Evolutionary conservation across 176 grass and related monocot genomes (phyloP).

Genomic region (Oryza longistaminata): DNA sequence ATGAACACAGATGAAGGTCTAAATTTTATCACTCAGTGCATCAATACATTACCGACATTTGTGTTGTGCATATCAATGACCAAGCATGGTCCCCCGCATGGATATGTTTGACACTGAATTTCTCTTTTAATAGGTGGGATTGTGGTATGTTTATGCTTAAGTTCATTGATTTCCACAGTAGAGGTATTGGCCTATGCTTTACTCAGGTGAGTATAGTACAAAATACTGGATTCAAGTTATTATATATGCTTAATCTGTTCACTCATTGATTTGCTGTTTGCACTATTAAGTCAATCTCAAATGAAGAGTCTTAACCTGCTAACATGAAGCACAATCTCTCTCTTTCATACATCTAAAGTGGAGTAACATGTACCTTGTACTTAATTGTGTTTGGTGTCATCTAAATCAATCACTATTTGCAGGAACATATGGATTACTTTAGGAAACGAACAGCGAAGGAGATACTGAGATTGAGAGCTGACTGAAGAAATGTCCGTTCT

Average conservation of each 20-base stretch:
- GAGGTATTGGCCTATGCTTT: conserved; percentile 59
- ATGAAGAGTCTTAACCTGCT: conserved; percentile 9
- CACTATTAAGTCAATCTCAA: conserved; percentile 1
- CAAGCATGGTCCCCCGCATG: neutral
- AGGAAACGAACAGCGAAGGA: conserved; percentile 78
- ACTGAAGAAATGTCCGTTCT: conserved; percentile 35
- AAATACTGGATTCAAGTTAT: neutral
- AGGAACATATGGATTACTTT: conserved; percentile 88
- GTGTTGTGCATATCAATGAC: neutral
- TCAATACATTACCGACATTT: conserved; percentile 24
- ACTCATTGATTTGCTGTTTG: neutral
- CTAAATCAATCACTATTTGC: conserved; percentile 29
- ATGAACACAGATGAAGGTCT: conserved; percentile 17
- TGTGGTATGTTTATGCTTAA: conserved; percentile 97
- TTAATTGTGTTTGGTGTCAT: neutral
- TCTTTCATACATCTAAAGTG: neutral
- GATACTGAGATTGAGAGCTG: conserved; percentile 75
- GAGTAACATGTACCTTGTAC: neutral
- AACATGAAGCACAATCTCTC: conserved; percentile 11
- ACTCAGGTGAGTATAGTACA: conserved; percentile 56
- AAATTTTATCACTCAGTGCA: conserved; percentile 4
- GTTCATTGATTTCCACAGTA: conserved; percentile 75
- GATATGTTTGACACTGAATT: conserved; percentile 21
- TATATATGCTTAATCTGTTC: conserved; percentile 16
- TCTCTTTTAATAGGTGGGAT: conserved; percentile 62